These are phyloP conservation scores for Sporisorium scitamineum DNA, from an alignment of 1,284 basidiomycete genomes.

Conservation along the genomic window DNA sequence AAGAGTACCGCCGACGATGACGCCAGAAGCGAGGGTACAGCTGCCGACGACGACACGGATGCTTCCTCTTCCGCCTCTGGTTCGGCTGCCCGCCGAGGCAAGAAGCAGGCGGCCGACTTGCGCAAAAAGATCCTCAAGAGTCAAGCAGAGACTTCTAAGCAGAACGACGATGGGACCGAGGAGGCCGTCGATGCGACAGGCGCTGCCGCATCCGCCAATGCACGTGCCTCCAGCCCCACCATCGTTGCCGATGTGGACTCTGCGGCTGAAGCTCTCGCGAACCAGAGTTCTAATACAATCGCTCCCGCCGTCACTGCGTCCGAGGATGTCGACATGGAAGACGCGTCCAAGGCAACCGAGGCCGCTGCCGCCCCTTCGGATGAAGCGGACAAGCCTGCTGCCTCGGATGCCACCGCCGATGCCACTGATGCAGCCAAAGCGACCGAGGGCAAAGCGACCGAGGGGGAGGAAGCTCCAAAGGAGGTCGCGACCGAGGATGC, in stretches of 20 bases:
- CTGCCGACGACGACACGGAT: conserved; percentile 50
- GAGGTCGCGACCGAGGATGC: conserved; percentile 17
- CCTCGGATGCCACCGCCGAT: background rate
- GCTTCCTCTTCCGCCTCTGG: conserved; percentile 45
- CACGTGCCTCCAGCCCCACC: conserved; percentile 41
- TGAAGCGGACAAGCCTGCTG: conserved; percentile 9
- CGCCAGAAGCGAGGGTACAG: conserved; percentile 53
- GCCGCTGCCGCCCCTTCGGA: background rate
- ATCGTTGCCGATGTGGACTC: conserved; percentile 49
- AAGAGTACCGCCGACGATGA: conserved; percentile 69
- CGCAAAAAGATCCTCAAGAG: conserved; percentile 55
- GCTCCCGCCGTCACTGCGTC: conserved; percentile 29
- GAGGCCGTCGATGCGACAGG: conserved; percentile 37
- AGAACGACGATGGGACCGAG: conserved; percentile 41
- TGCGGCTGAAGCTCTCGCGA: conserved; percentile 45
- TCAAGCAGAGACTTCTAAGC: conserved; percentile 55
- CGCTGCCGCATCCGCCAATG: conserved; percentile 40
- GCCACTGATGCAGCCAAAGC: conserved; percentile 11
- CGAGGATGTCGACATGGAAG: conserved; percentile 56
- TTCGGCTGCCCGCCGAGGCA: conserved; percentile 29
- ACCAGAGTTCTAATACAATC: conserved; percentile 47
- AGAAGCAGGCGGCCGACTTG: conserved; percentile 52
- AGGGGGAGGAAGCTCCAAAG: conserved; percentile 14
- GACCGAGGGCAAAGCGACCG: conserved; percentile 4
- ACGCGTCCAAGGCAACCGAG: conserved; percentile 26